phyloP scores from a whole-genome alignment of 2,329 filamentous ascomycete species.

The Fusarium globosum region DNA sequence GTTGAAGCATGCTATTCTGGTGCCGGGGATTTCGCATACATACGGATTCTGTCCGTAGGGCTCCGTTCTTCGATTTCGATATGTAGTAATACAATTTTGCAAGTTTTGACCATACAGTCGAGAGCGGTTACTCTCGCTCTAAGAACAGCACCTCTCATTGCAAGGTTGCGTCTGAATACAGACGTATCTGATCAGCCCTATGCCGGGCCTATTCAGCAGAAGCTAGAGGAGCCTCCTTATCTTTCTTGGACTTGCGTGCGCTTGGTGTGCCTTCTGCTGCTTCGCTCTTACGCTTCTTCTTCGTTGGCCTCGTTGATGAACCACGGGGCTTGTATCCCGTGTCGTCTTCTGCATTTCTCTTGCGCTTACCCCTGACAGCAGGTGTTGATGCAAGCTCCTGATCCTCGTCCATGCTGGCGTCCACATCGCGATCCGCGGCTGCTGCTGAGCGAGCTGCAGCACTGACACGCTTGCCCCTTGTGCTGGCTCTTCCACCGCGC shows the following conservation, averaged over 20 bases:
- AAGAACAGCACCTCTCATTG: background rate
- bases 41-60: conserved; percentile 24
- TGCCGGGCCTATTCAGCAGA: conserved; percentile 47
- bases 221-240: conserved; percentile 37
- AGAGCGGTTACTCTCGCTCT: conserved; percentile 17
- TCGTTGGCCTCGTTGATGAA: conserved; percentile 63
- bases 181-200: background rate
- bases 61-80: conserved; percentile 19
- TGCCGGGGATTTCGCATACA: conserved; percentile 16
- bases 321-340: conserved; percentile 69
- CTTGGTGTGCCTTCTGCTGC: conserved; percentile 52
- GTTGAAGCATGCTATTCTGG: conserved; percentile 18
- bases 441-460: conserved; percentile 38
- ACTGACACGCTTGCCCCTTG: conserved; percentile 52
- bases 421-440: conserved; percentile 45
- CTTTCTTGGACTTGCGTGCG: conserved; percentile 52
- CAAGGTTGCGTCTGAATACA: background rate
- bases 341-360: conserved; percentile 69
- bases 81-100: conserved; percentile 24
- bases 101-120: background rate
- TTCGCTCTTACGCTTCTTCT: conserved; percentile 70
- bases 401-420: conserved; percentile 56
- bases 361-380: conserved; percentile 57
- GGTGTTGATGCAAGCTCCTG: conserved; percentile 49
- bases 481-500: conserved; percentile 54